phyloP scores from a whole-genome alignment of 208 protist genomes.

The Trypanosoma conorhini region DNA sequence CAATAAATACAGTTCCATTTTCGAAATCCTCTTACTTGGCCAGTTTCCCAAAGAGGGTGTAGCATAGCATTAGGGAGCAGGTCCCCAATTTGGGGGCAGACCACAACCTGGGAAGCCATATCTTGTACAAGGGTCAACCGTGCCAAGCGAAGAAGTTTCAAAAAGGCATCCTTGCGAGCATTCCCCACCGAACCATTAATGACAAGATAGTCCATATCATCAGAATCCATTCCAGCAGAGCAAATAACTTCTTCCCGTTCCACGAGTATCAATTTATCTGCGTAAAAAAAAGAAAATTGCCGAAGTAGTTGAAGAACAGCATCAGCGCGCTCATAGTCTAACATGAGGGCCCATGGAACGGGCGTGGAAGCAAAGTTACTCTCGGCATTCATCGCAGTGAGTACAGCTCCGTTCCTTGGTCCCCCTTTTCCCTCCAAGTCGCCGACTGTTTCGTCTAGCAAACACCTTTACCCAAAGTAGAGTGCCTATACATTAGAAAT shows the following conservation, averaged over 20 bases:
- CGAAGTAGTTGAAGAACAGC: conserved; percentile 48
- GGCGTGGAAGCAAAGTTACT: conserved; percentile 21
- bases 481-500: background rate
- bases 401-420: background rate
- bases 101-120: conserved; percentile 54
- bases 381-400: conserved; percentile 23
- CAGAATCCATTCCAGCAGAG: conserved; percentile 18
- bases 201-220: conserved; percentile 36
- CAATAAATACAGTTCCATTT: conserved; percentile 61
- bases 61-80: conserved; percentile 58
- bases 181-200: conserved; percentile 71
- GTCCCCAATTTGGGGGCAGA: conserved; percentile 59
- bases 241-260: conserved; percentile 50
- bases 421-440: background rate
- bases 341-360: conserved; percentile 48
- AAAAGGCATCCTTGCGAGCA: conserved; percentile 57
- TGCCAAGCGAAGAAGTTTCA: conserved; percentile 64
- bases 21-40: conserved; percentile 44
- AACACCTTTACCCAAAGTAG: conserved; percentile 2
- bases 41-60: conserved; percentile 52
- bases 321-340: conserved; percentile 75
- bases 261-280: conserved; percentile 47
- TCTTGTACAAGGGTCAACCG: conserved; percentile 69
- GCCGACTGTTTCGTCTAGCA: background rate
- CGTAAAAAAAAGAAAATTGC: conserved; percentile 53